A percentile compares a stretch with the other conserved stretches of the same genome.
Conservation (phyloP, 2,329 filamentous ascomycete genomes). For the Pyricularia grisea region DNA sequence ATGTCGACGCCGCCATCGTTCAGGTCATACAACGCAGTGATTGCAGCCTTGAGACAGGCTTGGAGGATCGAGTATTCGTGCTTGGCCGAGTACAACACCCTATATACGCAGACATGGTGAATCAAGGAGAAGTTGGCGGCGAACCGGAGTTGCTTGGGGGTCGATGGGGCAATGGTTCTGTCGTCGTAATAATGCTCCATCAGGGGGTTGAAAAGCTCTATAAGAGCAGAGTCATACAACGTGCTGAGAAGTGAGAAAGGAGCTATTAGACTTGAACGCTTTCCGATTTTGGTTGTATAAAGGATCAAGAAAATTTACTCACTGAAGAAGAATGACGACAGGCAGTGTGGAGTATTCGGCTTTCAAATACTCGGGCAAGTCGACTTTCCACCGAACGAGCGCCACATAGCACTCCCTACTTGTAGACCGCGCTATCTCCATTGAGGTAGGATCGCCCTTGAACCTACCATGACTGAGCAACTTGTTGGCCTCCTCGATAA, state of each 20-base stretch:
- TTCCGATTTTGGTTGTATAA: background rate
- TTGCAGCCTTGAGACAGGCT: slow-evolving; percentile 4
- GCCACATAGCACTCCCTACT: background rate
- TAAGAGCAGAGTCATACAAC: slow-evolving; percentile 2
- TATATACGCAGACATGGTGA: slow-evolving; percentile 14
- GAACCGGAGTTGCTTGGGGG: background rate
- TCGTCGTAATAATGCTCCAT: background rate
- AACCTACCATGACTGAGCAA: background rate
- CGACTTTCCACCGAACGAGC: slow-evolving; percentile 3
- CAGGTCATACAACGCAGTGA: slow-evolving; percentile 2
- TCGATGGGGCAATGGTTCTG: background rate
- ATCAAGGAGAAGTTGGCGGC: slow-evolving; percentile 7
- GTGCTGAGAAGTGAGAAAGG: background rate
- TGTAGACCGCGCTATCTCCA: background rate
- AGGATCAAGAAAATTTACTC: background rate
- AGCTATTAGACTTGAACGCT: background rate
- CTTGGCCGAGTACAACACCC: slow-evolving; percentile 13
- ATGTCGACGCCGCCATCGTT: slow-evolving; percentile 4
- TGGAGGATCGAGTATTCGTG: slow-evolving; percentile 13
- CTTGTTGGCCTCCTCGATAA: background rate
- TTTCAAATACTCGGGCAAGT: slow-evolving; percentile 3
- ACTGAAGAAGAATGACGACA: slow-evolving; percentile 1
- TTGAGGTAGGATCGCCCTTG: background rate
- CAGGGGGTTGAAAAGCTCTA: slow-evolving; percentile 4
- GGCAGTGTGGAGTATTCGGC: slow-evolving; percentile 1